phyloP scores from a whole-genome alignment of 257 asterid genomes.

The Forsythia suspensa region DNA sequence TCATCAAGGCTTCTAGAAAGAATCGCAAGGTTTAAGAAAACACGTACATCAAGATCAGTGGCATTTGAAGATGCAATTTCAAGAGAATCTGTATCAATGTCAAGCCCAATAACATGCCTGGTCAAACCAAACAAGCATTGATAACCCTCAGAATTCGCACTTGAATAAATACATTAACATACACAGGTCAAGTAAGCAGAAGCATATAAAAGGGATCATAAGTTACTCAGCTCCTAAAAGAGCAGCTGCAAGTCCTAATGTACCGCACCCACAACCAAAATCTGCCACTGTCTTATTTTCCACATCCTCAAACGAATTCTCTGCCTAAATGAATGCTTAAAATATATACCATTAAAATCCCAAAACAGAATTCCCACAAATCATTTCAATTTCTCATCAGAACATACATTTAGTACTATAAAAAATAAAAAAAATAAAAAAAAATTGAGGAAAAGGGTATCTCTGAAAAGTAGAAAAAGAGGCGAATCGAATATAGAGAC shows the following conservation, averaged over 20 bases:
- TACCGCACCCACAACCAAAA: conserved; percentile 98
- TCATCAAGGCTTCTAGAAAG: neutral
- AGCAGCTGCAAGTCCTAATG: conserved; percentile 89
- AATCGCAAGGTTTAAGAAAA: neutral
- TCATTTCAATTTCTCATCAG: neutral
- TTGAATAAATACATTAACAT: neutral
- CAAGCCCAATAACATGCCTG: conserved; percentile 80
- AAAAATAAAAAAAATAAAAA: no score
- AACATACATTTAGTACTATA: conserved; percentile 5
- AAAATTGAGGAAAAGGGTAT: conserved; percentile 17
- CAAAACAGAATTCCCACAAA: neutral
- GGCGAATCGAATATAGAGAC: conserved; percentile 8
- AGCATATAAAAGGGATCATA: neutral
- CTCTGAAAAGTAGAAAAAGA: conserved; percentile 4
- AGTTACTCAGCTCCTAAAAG: conserved; percentile 83
- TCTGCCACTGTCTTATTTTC: conserved; percentile 84
- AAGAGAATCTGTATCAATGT: conserved; percentile 79
- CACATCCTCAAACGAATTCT: conserved; percentile 86
- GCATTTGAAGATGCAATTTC: conserved; percentile 87
- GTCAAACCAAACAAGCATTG: conserved; percentile 22
- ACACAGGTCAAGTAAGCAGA: neutral
- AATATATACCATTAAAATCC: conserved; percentile 6
- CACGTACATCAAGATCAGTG: conserved; percentile 73
- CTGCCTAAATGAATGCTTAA: conserved; percentile 53
- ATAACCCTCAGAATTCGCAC: neutral